Conservation (phyloP, 2,329 filamentous ascomycete genomes). For the Knoxdaviesia capensis region DNA sequence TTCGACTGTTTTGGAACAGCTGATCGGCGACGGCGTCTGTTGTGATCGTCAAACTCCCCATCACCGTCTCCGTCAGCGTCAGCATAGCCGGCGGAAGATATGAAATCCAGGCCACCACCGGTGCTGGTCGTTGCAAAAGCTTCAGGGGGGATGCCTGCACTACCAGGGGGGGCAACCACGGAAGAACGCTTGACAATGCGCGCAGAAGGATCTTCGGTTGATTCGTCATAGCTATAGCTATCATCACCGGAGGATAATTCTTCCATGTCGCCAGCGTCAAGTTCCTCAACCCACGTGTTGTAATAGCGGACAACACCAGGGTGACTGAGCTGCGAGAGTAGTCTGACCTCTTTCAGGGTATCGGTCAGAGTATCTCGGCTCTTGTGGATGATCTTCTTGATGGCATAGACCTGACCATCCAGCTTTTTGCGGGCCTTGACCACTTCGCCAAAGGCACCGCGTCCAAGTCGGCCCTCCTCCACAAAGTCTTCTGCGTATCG, state of each 20-base stretch:
- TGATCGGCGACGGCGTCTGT: too few relatives aligned
- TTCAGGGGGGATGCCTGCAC: too few relatives aligned
- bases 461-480: constrained; percentile 73
- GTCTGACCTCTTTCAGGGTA: constrained; percentile 64
- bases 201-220: too few relatives aligned
- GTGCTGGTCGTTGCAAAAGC: constrained; percentile 32
- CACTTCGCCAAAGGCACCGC: constrained; percentile 90
- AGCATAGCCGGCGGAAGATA: constrained; percentile 58
- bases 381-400: constrained; percentile 86
- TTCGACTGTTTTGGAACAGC: too few relatives aligned
- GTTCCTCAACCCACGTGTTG: constrained; percentile 80
- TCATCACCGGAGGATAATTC: too few relatives aligned
- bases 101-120: constrained; percentile 69
- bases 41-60: too few relatives aligned
- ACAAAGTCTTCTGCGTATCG: constrained; percentile 80
- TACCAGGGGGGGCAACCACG: too few relatives aligned
- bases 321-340: constrained; percentile 84
- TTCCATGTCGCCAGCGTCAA: constrained; percentile 8
- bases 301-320: constrained; percentile 77
- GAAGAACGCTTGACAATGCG: too few relatives aligned
- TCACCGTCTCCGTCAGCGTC: too few relatives aligned
- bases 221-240: too few relatives aligned
- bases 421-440: constrained; percentile 89
- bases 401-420: constrained; percentile 81
- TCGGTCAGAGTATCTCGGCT: constrained; percentile 56